Percentiles rank a stretch among this genome's conserved stretches.
These are phyloP conservation scores for Melaleuca quinquenervia DNA, from an alignment of 345 rosid genomes.

Conservation along the genomic window DNA sequence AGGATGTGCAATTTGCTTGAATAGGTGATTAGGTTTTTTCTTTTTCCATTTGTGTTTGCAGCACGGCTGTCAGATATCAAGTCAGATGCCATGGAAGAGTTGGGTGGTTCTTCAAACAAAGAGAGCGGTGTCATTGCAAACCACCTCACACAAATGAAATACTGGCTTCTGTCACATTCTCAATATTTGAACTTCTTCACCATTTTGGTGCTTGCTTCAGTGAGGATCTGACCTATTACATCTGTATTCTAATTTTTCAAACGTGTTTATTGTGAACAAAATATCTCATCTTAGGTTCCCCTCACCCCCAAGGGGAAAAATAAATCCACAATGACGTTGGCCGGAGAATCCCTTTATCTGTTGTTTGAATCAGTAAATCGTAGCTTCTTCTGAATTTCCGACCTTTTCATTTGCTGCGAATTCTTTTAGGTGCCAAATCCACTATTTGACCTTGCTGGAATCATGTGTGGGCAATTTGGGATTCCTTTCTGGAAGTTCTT, in stretches of 20 bases:
- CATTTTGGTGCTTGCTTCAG: slow-evolving; percentile 91
- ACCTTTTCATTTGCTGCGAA: background rate
- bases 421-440: slow-evolving; percentile 87
- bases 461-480: slow-evolving; percentile 98
- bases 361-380: background rate
- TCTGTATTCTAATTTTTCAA: background rate
- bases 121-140: slow-evolving; percentile 48
- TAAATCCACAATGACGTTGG: background rate
- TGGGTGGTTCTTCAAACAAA: slow-evolving; percentile 50
- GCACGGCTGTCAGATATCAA: slow-evolving; percentile 66
- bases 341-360: background rate
- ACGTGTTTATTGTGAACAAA: background rate
- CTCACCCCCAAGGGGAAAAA: background rate
- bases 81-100: slow-evolving; percentile 45
- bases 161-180: slow-evolving; percentile 56
- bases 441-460: slow-evolving; percentile 96
- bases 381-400: background rate
- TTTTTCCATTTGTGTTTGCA: slow-evolving; percentile 11
- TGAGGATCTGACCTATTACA: slow-evolving; percentile 20
- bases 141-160: slow-evolving; percentile 35
- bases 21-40: background rate
- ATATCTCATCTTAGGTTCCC: background rate
- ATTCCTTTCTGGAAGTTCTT: slow-evolving; percentile 89
- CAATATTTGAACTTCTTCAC: slow-evolving; percentile 82
- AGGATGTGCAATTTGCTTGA: background rate